A percentile compares a stretch with the other conserved stretches of the same genome.
phyloP scores from a whole-genome alignment of 2,329 filamentous ascomycete species.

The Chrysoporthe austroafricana region DNA sequence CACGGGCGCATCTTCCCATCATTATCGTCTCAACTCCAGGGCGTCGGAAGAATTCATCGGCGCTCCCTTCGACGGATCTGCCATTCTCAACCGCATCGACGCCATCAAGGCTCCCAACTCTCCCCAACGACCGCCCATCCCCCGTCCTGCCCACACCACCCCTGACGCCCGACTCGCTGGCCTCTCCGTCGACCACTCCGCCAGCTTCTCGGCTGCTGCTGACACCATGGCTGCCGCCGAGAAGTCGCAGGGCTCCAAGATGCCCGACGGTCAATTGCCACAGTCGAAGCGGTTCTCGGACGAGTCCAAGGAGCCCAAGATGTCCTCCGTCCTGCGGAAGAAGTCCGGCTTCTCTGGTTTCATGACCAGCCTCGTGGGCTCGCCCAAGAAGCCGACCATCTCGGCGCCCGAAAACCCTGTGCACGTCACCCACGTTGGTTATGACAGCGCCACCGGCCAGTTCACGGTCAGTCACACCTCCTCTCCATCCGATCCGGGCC shows the following conservation, averaged over 20 bases:
- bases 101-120: conserved; percentile 46
- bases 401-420: conserved; percentile 98
- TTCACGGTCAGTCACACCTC: conserved; percentile 74
- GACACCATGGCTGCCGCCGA: conserved; percentile 53
- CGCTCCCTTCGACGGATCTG: conserved; percentile 66
- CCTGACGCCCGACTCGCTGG: conserved; percentile 54
- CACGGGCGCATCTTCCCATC: conserved; percentile 31
- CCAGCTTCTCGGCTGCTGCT: conserved; percentile 63
- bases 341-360: conserved; percentile 89
- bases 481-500: conserved; percentile 28
- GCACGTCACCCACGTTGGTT: conserved; percentile 96
- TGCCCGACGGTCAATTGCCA: conserved; percentile 51
- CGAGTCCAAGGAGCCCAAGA: conserved; percentile 68
- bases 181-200: conserved; percentile 65
- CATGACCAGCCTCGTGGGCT: conserved; percentile 81
- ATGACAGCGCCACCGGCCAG: conserved; percentile 93
- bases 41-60: conserved; percentile 65
- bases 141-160: conserved; percentile 50
- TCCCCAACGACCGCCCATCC: conserved; percentile 32
- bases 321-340: conserved; percentile 67
- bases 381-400: conserved; percentile 88
- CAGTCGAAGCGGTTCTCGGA: conserved; percentile 78
- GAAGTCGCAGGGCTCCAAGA: conserved; percentile 45
- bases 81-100: conserved; percentile 64
- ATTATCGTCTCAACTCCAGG: conserved; percentile 47